These are phyloP conservation scores for Aspergillus sparsus DNA, from an alignment of 495 filamentous ascomycete species.

Conservation along the genomic window DNA sequence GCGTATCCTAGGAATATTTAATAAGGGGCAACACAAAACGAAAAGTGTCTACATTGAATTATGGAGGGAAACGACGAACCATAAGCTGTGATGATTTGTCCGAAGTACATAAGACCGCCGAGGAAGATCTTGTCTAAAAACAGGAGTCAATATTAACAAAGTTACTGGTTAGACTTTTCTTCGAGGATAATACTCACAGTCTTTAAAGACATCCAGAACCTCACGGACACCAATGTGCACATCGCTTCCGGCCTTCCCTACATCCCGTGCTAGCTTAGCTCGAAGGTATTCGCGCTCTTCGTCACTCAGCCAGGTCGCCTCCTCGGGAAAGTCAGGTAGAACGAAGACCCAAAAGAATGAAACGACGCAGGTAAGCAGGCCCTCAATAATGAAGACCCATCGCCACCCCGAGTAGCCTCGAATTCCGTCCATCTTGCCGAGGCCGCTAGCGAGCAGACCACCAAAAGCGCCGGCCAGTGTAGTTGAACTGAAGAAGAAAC, in stretches of 20 bases:
- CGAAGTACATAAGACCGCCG: slow-evolving; percentile 84
- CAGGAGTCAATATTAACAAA: slow-evolving; percentile 20
- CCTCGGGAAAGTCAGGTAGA: slow-evolving; percentile 73
- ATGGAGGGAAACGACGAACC: slow-evolving; percentile 41
- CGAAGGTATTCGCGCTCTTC: slow-evolving; percentile 77
- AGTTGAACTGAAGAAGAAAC: slow-evolving; percentile 85
- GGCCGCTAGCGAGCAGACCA: slow-evolving; percentile 76
- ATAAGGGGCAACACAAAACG: background rate
- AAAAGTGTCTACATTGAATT: slow-evolving; percentile 10
- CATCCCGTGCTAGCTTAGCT: slow-evolving; percentile 73
- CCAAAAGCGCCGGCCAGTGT: slow-evolving; percentile 86
- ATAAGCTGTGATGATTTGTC: slow-evolving; percentile 84
- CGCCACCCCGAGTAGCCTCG: slow-evolving; percentile 79
- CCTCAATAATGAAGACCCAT: slow-evolving; percentile 78
- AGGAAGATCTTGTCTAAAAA: slow-evolving; percentile 62
- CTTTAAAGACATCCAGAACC: slow-evolving; percentile 70
- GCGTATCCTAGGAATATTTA: slow-evolving; percentile 52
- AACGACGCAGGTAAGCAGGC: slow-evolving; percentile 70
- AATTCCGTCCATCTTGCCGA: slow-evolving; percentile 71
- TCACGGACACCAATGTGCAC: slow-evolving; percentile 63
- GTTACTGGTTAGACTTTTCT: background rate
- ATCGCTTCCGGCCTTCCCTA: slow-evolving; percentile 71
- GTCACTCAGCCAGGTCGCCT: slow-evolving; percentile 61
- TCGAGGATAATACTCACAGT: slow-evolving; percentile 52
- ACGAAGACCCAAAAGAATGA: slow-evolving; percentile 74